phyloP scores from a whole-genome alignment of 2,329 filamentous ascomycete genomes.

The Talaromyces rugulosus region DNA sequence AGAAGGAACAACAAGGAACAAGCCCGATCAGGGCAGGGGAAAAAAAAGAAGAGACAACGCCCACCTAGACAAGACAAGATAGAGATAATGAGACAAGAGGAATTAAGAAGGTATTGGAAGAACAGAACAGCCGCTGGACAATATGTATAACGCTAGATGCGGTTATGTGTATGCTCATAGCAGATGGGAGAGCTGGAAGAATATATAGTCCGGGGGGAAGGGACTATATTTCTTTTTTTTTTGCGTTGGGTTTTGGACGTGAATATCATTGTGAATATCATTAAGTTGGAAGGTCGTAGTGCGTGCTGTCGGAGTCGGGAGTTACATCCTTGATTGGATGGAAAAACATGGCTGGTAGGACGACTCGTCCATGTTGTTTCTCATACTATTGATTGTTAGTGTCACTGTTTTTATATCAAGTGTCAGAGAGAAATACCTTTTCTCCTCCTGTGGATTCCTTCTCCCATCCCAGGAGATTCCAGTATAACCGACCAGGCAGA shows the following conservation, averaged over 20 bases:
- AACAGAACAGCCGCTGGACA: conserved; percentile 7
- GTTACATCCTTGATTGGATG: conserved; percentile 27
- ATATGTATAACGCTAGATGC: conserved; percentile 14
- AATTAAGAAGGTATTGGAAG: conserved; percentile 5
- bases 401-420: not conserved
- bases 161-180: conserved; percentile 2
- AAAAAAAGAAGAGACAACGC: conserved; percentile 1
- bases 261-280: conserved; percentile 10
- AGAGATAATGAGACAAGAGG: not conserved
- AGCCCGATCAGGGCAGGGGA: conserved; percentile 2
- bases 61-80: not conserved
- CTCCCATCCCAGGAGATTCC: conserved; percentile 29
- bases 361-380: conserved; percentile 19
- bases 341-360: conserved; percentile 27
- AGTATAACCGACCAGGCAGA: conserved; percentile 28
- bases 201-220: not conserved
- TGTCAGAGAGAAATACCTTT: conserved; percentile 1
- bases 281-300: conserved; percentile 15
- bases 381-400: conserved; percentile 13
- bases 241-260: not conserved
- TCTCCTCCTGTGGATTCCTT: conserved; percentile 19
- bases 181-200: conserved; percentile 2
- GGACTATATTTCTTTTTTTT: not conserved
- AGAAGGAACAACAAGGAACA: not conserved
- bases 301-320: conserved; percentile 16